A percentile compares a stretch with the other conserved stretches of the same genome.
These are phyloP conservation scores for Plicaturopsis crispa DNA, from an alignment of 768 basidiomycete genomes.

Conservation along the genomic window DNA sequence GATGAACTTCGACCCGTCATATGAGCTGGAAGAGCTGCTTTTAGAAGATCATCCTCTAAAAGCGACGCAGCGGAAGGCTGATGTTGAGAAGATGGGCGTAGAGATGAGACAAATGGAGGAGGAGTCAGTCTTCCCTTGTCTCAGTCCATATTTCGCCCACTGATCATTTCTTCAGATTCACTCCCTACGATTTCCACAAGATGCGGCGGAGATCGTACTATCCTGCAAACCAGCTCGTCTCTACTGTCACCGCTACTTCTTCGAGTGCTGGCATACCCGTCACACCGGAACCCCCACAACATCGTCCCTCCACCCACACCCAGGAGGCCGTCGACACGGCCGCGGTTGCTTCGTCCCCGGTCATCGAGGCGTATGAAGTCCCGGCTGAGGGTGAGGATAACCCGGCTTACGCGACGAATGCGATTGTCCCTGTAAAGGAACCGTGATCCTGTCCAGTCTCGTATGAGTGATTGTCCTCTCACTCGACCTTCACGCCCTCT, in stretches of 20 bases:
- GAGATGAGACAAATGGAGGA: constrained; percentile 99
- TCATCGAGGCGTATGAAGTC: too few species aligned
- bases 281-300: too few species aligned
- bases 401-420: too few species aligned
- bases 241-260: constrained; percentile 66
- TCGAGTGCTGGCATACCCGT: too few species aligned
- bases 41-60: constrained; percentile 97
- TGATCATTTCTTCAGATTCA: constrained; percentile 51
- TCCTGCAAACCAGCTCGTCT: constrained; percentile 65
- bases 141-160: constrained; percentile 5
- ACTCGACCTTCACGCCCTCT: too few species aligned
- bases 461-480: too few species aligned
- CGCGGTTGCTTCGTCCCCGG: too few species aligned
- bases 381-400: too few species aligned
- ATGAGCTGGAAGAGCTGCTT: constrained; percentile 92
- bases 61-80: constrained; percentile 85
- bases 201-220: constrained; percentile 91
- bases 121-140: constrained; percentile 48
- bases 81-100: constrained; percentile 79
- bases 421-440: too few species aligned
- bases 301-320: too few species aligned
- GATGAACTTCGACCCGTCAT: constrained; percentile 97
- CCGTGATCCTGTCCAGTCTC: too few species aligned
- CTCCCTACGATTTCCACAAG: constrained; percentile 86
- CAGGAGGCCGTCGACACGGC: too few species aligned